These are phyloP conservation scores for Stemphylium vesicarium DNA, from an alignment of 2,329 filamentous ascomycete species.

Conservation along the genomic window DNA sequence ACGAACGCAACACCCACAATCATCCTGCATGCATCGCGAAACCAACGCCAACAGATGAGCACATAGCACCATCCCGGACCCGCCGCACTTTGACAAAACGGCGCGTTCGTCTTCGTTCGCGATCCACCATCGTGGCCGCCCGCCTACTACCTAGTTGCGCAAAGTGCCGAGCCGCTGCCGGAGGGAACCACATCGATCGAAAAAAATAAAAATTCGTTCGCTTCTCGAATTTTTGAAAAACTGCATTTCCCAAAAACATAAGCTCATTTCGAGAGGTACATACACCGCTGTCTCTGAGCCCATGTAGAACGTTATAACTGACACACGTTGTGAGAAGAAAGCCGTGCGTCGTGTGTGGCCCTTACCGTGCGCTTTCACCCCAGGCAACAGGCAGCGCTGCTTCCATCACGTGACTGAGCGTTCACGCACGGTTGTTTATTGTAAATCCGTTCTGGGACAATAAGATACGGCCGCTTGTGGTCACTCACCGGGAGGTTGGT, in stretches of 20 bases:
- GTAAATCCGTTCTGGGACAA: neutral
- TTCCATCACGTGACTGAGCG: slow-evolving; percentile 17
- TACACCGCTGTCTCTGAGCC: neutral
- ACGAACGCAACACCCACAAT: neutral
- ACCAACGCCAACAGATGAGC: neutral
- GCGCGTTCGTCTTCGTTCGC: neutral
- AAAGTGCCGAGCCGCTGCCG: slow-evolving; percentile 27
- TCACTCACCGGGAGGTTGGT: slow-evolving; percentile 11
- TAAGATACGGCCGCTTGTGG: slow-evolving; percentile 11
- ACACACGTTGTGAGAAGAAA: slow-evolving; percentile 5
- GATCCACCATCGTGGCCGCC: slow-evolving; percentile 14
- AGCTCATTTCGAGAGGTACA: slow-evolving; percentile 9
- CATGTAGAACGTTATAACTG: slow-evolving; percentile 12
- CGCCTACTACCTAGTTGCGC: slow-evolving; percentile 19
- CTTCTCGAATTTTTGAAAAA: too few relatives aligned
- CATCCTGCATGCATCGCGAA: neutral
- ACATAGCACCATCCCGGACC: neutral
- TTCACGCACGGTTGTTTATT: slow-evolving; percentile 13
- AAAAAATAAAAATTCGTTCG: slow-evolving; percentile 2
- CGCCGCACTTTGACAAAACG: neutral
- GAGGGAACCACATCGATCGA: slow-evolving; percentile 19
- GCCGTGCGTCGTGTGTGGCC: slow-evolving; percentile 13
- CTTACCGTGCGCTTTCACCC: slow-evolving; percentile 12
- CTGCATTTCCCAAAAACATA: too few relatives aligned
- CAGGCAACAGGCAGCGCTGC: slow-evolving; percentile 8